Evolutionary conservation across 192 early-diverging fungal genomes (phyloP).

Genomic region (Lunasporangiospora selenospora): DNA sequence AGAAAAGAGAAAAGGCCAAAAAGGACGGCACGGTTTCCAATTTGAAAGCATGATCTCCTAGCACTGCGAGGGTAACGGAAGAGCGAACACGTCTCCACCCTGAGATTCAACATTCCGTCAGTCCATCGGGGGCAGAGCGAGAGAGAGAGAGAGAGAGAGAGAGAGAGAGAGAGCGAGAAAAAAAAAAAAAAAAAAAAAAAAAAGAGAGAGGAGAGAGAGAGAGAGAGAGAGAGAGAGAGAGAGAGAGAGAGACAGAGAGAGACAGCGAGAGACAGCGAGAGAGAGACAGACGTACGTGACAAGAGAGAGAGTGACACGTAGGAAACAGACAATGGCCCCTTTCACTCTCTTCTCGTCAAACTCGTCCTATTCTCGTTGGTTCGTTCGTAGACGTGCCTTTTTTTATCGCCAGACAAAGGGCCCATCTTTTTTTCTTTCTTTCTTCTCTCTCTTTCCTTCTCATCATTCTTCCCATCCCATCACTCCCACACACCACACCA

Average conservation of each 20-base stretch:
- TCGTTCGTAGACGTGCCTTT: neutral
- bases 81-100: too few relatives aligned
- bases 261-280: too few relatives aligned
- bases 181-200: neutral
- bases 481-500: too few relatives aligned
- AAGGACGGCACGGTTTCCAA: too few relatives aligned
- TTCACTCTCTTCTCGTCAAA: slow-evolving; percentile 5
- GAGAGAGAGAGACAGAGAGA: too few relatives aligned
- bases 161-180: too few relatives aligned
- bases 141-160: too few relatives aligned
- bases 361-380: neutral
- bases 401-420: too few relatives aligned
- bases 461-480: neutral
- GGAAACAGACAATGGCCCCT: neutral
- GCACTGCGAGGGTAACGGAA: too few relatives aligned
- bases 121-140: too few relatives aligned
- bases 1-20: too few relatives aligned
- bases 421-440: neutral
- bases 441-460: neutral
- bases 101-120: neutral
- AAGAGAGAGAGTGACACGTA: neutral
- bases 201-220: neutral
- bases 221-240: neutral
- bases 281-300: neutral
- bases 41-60: too few relatives aligned